These are phyloP conservation scores for Spizellomyces sp. DNA, from an alignment of 192 early-diverging fungal species.

Conservation along the genomic window DNA sequence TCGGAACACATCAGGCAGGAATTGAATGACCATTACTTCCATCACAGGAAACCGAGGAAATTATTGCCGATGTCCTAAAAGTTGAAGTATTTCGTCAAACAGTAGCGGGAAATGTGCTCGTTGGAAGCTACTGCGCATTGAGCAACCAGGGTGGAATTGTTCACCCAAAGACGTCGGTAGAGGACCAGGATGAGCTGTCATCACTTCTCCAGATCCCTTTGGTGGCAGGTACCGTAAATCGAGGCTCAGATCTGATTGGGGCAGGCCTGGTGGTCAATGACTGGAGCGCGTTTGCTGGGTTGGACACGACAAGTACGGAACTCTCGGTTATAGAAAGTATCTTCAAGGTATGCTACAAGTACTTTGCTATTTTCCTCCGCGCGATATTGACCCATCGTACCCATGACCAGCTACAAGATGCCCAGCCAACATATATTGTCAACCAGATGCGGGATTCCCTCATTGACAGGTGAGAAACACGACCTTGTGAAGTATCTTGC, in stretches of 20 bases:
- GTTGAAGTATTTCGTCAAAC: constrained; percentile 99
- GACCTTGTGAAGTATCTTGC: too few species aligned
- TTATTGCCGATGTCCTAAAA: constrained; percentile 95
- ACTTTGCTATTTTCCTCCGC: constrained; percentile 6
- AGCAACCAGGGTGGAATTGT: constrained; percentile 97
- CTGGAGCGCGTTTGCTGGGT: constrained; percentile 95
- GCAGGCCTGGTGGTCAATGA: constrained; percentile 98
- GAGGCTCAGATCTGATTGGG: constrained; percentile 97
- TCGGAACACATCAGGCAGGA: not conserved
- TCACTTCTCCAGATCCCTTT: constrained; percentile 95
- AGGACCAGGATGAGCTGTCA: constrained; percentile 98
- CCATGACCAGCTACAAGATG: constrained; percentile 71
- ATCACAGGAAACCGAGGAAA: constrained; percentile 90
- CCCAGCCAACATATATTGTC: constrained; percentile 86
- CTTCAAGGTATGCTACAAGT: constrained; percentile 68
- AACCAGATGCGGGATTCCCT: constrained; percentile 92
- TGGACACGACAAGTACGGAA: constrained; percentile 96
- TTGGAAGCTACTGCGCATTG: constrained; percentile 92
- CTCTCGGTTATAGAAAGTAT: constrained; percentile 96
- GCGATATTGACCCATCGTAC: not conserved
- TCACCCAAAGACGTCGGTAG: constrained; percentile 91
- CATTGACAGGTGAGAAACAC: constrained; percentile 62
- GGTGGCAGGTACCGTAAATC: constrained; percentile 97
- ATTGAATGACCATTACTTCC: not conserved
- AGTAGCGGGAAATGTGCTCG: constrained; percentile 95